Evolutionary conservation across 2,329 filamentous ascomycete species (phyloP).

Genomic region (Claviceps pazoutovae): DNA sequence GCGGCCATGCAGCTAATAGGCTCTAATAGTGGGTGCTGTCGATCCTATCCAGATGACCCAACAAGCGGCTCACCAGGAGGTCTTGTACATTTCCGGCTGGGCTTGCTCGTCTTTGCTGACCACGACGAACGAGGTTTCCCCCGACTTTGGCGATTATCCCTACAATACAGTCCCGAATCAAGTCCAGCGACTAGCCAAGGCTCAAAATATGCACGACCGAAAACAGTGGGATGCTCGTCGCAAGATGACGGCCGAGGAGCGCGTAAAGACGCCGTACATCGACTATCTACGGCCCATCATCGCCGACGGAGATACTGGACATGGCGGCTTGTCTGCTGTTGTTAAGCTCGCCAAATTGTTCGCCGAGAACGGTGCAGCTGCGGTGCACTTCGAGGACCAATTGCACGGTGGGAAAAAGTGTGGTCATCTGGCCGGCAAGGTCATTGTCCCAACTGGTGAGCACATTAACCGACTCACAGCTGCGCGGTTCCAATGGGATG

Average conservation of each 20-base stretch:
- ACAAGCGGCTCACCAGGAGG: conserved; percentile 89
- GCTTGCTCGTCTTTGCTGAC: conserved; percentile 90
- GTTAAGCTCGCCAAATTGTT: conserved; percentile 95
- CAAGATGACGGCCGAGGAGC: conserved; percentile 60
- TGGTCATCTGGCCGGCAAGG: conserved; percentile 90
- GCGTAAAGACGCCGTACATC: conserved; percentile 63
- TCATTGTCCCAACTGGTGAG: conserved; percentile 82
- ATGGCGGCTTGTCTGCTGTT: conserved; percentile 83
- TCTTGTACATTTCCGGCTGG: conserved; percentile 94
- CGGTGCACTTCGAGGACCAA: conserved; percentile 96
- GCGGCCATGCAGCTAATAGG: background rate
- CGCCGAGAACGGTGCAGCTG: conserved; percentile 90
- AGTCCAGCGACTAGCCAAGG: conserved; percentile 90
- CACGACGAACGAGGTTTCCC: conserved; percentile 89
- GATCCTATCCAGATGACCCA: conserved; percentile 99
- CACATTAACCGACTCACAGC: conserved; percentile 93
- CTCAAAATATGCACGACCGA: conserved; percentile 90
- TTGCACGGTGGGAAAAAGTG: conserved; percentile 98
- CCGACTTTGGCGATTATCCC: conserved; percentile 96
- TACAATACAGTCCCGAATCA: conserved; percentile 99
- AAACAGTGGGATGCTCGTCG: conserved; percentile 83
- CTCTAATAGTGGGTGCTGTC: conserved; percentile 70
- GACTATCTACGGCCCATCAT: conserved; percentile 94
- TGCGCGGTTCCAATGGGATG: conserved; percentile 91
- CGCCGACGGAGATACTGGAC: conserved; percentile 90